A percentile compares a stretch with the other conserved stretches of the same genome.
phyloP scores from a whole-genome alignment of 495 filamentous ascomycete genomes.

The Neohortaea acidophila region DNA sequence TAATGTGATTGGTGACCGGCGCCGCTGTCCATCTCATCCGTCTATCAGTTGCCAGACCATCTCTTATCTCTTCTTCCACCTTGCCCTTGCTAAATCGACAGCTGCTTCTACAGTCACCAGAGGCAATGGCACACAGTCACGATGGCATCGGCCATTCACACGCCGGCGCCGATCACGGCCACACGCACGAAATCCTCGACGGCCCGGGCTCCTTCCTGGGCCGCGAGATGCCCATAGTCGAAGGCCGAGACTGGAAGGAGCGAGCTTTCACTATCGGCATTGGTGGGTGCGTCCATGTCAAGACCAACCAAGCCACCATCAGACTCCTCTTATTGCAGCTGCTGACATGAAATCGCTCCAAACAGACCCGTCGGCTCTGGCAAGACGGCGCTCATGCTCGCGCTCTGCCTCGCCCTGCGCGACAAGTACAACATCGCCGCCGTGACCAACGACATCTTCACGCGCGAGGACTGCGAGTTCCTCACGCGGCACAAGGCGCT shows the following conservation, averaged over 20 bases:
- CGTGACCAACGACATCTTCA: constrained; percentile 99
- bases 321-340: neutral
- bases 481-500: constrained; percentile 75
- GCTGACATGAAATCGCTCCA: neutral
- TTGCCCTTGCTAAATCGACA: no score
- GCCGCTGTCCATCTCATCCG: no score
- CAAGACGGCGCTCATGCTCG: constrained; percentile 92
- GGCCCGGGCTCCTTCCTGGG: constrained; percentile 79
- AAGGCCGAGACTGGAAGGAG: constrained; percentile 77
- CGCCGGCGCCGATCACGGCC: constrained; percentile 64
- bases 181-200: constrained; percentile 89
- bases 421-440: constrained; percentile 71
- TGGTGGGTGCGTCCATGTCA: constrained; percentile 56
- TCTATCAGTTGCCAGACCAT: no score
- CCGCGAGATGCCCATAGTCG: constrained; percentile 85
- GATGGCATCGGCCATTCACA: constrained; percentile 29
- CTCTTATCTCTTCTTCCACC: no score
- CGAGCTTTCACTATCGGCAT: constrained; percentile 91
- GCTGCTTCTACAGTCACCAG: no score
- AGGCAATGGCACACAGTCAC: constrained; percentile 1
- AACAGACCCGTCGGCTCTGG: constrained; percentile 86
- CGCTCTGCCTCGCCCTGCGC: constrained; percentile 67
- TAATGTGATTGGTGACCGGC: no score
- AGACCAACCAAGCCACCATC: neutral
- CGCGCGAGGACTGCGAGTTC: constrained; percentile 91